phyloP scores from a whole-genome alignment of 1,139 yeast genomes.

The Tardiomyces blankii region DNA sequence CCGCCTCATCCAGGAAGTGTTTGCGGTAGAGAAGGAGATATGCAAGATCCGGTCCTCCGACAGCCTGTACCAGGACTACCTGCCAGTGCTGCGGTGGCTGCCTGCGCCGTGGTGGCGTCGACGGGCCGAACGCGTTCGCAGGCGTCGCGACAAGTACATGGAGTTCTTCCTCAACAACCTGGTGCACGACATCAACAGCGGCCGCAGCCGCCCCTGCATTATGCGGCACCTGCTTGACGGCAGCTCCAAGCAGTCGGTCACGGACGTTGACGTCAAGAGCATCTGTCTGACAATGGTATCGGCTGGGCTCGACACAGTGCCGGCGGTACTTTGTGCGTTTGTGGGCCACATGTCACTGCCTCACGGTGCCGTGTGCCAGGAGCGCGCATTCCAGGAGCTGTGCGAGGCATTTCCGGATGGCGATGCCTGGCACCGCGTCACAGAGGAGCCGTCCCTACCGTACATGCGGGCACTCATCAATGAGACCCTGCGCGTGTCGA shows the following conservation, averaged over 20 bases:
- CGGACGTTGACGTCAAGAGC: constrained; percentile 41
- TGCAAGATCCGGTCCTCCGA: constrained; percentile 54
- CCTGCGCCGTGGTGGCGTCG: background rate
- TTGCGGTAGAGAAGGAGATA: constrained; percentile 53
- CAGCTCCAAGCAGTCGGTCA: constrained; percentile 27
- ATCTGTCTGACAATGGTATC: constrained; percentile 67
- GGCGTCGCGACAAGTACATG: constrained; percentile 48
- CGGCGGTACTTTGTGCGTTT: constrained; percentile 49
- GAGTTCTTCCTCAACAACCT: constrained; percentile 27
- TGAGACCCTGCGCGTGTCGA: constrained; percentile 51
- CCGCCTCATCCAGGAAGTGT: constrained; percentile 40
- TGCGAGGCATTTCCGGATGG: constrained; percentile 23
- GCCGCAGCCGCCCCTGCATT: background rate
- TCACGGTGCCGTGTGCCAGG: constrained; percentile 36
- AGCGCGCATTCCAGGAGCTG: constrained; percentile 30
- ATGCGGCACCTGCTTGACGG: constrained; percentile 15
- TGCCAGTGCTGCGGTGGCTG: constrained; percentile 37
- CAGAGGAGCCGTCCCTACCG: constrained; percentile 29
- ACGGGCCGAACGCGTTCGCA: constrained; percentile 25
- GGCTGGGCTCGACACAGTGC: constrained; percentile 69
- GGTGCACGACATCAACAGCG: background rate
- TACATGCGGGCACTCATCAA: constrained; percentile 48
- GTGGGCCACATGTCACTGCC: constrained; percentile 51
- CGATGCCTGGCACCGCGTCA: constrained; percentile 40
- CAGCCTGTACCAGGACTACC: constrained; percentile 49